Percentiles rank a stretch among this genome's conserved stretches.
phyloP scores from a whole-genome alignment of 345 rosid genomes.

The Adansonia digitata region DNA sequence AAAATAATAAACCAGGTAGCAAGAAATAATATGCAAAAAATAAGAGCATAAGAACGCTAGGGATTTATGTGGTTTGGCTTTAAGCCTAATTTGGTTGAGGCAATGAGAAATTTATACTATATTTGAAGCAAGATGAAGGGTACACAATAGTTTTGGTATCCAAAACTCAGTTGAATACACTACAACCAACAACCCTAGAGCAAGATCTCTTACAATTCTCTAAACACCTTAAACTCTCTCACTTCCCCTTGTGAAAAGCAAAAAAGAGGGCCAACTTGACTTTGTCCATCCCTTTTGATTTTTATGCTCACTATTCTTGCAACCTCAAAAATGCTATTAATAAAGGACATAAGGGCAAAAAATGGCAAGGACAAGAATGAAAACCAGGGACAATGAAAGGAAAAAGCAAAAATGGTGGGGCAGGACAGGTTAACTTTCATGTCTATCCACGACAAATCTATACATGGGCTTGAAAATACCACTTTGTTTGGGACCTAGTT shows the following conservation, averaged over 20 bases:
- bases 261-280: too few relatives aligned
- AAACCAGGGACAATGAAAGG: too few relatives aligned
- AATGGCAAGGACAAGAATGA: too few relatives aligned
- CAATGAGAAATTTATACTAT: background rate
- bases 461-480: background rate
- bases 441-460: background rate
- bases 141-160: background rate
- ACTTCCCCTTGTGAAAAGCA: too few relatives aligned
- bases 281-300: too few relatives aligned
- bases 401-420: background rate
- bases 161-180: background rate
- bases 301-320: too few relatives aligned
- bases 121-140: background rate
- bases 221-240: too few relatives aligned
- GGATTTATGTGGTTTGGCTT: background rate
- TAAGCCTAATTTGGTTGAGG: background rate
- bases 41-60: background rate
- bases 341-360: too few relatives aligned
- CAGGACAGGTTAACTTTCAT: background rate
- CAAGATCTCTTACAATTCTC: too few relatives aligned
- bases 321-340: too few relatives aligned
- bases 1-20: background rate
- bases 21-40: background rate
- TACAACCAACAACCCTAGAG: too few relatives aligned
- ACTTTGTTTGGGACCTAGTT: background rate